These are phyloP conservation scores for Moesziomyces antarcticus DNA, from an alignment of 1,284 basidiomycete genomes.

Conservation along the genomic window DNA sequence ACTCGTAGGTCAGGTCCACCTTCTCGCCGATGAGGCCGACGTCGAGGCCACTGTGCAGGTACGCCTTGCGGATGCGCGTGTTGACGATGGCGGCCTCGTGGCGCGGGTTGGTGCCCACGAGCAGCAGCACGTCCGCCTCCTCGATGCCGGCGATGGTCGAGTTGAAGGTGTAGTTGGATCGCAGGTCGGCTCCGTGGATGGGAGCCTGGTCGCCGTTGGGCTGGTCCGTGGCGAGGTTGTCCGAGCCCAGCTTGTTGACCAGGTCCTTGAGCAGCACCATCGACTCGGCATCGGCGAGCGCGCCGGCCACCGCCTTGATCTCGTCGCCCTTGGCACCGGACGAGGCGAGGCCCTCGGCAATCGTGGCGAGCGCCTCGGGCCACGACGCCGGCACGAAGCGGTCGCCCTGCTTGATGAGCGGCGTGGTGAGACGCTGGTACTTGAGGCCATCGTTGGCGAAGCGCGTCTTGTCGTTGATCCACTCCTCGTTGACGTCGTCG, in stretches of 20 bases:
- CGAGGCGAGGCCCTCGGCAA: constrained; percentile 80
- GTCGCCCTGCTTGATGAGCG: constrained; percentile 89
- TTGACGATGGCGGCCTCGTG: constrained; percentile 98
- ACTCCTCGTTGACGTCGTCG: constrained; percentile 99
- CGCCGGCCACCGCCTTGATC: constrained; percentile 93
- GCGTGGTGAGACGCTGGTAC: constrained; percentile 93
- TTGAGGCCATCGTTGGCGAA: constrained; percentile 95
- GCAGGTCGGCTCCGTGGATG: constrained; percentile 85
- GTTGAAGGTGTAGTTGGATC: constrained; percentile 98
- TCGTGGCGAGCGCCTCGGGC: constrained; percentile 87
- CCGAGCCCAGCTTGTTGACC: constrained; percentile 91
- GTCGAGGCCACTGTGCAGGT: constrained; percentile 85
- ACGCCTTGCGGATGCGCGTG: constrained; percentile 94
- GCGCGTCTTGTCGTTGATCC: constrained; percentile 99
- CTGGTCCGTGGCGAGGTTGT: constrained; percentile 88
- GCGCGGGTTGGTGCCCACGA: constrained; percentile 95
- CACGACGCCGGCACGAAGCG: constrained; percentile 91
- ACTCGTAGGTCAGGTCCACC: constrained; percentile 91
- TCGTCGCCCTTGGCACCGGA: constrained; percentile 92
- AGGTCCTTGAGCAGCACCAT: constrained; percentile 94
- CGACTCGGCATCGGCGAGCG: constrained; percentile 92
- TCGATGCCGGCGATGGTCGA: constrained; percentile 91
- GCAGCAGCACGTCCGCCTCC: constrained; percentile 89
- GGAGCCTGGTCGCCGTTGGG: constrained; percentile 76
- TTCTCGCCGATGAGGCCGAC: constrained; percentile 91